These are phyloP conservation scores for Hymenoscyphus repandus DNA, from an alignment of 2,329 filamentous ascomycete genomes.

Conservation along the genomic window DNA sequence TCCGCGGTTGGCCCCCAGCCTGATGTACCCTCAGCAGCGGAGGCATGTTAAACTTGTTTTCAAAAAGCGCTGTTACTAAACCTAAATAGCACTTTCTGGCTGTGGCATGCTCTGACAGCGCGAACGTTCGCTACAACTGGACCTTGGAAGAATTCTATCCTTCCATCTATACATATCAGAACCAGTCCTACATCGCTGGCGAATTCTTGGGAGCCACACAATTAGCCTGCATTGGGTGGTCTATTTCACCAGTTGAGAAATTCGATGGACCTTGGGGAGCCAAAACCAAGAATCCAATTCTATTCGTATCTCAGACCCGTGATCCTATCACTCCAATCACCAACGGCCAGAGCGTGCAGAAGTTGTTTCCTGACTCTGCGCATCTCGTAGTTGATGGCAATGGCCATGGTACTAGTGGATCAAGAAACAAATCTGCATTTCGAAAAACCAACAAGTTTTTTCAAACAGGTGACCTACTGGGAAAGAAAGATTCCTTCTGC, in stretches of 20 bases:
- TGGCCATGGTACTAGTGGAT: neutral
- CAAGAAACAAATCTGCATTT: constrained; percentile 7
- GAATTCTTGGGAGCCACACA: neutral
- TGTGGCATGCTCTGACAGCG: neutral
- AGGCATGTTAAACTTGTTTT: neutral
- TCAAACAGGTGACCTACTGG: constrained; percentile 9
- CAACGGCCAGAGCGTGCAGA: no score
- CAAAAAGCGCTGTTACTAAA: no score
- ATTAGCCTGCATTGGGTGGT: neutral
- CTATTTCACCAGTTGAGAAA: neutral
- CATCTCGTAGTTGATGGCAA: neutral
- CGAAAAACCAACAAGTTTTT: constrained; percentile 15
- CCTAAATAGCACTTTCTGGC: neutral
- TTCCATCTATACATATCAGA: neutral
- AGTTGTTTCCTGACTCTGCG: no score
- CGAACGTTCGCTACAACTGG: neutral
- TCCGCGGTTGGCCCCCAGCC: neutral
- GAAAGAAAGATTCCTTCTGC: constrained; percentile 5
- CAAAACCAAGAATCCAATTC: constrained; percentile 29
- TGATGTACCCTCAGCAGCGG: neutral
- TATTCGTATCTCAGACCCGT: constrained; percentile 28
- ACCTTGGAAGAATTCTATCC: neutral
- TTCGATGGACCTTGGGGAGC: constrained; percentile 20
- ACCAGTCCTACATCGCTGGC: neutral
- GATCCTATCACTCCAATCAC: constrained; percentile 29